These are phyloP conservation scores for Tagetes patula DNA, from an alignment of 129 eudicot species.

Conservation along the genomic window DNA sequence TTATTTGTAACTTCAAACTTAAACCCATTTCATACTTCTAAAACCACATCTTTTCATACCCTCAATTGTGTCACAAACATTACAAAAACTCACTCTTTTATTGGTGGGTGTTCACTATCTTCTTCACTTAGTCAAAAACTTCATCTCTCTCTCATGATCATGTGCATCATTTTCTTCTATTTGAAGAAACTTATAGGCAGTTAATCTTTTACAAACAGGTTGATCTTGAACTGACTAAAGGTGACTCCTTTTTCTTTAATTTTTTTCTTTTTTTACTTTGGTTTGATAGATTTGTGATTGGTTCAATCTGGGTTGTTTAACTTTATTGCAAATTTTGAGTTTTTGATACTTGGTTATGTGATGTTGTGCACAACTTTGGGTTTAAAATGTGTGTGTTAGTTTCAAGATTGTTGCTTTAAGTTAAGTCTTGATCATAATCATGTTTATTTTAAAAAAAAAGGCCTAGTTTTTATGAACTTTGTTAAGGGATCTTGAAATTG, in stretches of 20 bases:
- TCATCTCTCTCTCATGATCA: neutral
- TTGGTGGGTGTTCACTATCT: neutral
- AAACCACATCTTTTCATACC: neutral
- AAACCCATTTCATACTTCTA: conserved; percentile 14
- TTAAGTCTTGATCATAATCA: conserved; percentile 3
- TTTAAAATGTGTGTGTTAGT: neutral
- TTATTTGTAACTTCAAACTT: neutral
- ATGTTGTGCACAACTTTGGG: conserved; percentile 13
- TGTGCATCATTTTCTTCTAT: neutral
- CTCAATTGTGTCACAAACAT: conserved; percentile 6
- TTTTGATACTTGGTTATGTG: conserved; percentile 16
- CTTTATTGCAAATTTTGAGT: conserved; percentile 20
- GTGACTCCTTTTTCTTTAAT: conserved; percentile 10
- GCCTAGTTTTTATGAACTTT: neutral
- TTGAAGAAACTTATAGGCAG: neutral
- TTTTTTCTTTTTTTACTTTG: neutral
- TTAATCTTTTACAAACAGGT: neutral
- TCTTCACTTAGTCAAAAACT: neutral
- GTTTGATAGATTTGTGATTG: conserved; percentile 16
- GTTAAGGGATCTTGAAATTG: neutral
- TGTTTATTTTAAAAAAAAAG: neutral
- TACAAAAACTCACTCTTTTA: neutral
- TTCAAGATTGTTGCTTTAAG: conserved; percentile 6
- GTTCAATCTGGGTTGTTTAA: conserved; percentile 11
- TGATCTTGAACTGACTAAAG: conserved; percentile 21